A percentile compares a stretch with the other conserved stretches of the same genome.
These are phyloP conservation scores for Phanerodontia chrysosporium DNA, from an alignment of 768 basidiomycete species.

Conservation along the genomic window DNA sequence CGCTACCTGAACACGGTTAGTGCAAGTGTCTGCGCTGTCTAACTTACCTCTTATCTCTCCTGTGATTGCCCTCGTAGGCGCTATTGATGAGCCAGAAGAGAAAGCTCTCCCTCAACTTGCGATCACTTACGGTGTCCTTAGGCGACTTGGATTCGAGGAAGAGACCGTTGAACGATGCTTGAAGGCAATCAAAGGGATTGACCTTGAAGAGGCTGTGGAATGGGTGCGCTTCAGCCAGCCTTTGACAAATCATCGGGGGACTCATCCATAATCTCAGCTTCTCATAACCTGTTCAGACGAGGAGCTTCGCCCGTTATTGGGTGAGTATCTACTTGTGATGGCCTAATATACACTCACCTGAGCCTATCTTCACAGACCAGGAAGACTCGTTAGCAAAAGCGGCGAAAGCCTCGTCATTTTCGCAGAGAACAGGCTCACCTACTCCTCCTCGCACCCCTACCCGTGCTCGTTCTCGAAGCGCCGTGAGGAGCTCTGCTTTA, in stretches of 20 bases:
- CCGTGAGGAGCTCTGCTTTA: not conserved
- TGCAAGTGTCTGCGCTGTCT: not conserved
- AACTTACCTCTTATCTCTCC: no score
- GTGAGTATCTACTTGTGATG: no score
- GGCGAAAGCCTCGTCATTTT: not conserved
- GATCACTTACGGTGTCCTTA: constrained; percentile 75
- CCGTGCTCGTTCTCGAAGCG: not conserved
- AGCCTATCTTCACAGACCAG: not conserved
- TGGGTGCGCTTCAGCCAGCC: constrained; percentile 57
- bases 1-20: not conserved
- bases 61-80: constrained; percentile 15
- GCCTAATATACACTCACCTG: not conserved
- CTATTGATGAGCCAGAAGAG: constrained; percentile 59
- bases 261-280: constrained; percentile 40
- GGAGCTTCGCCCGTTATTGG: constrained; percentile 31
- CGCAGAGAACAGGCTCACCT: not conserved
- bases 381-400: not conserved
- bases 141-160: constrained; percentile 73
- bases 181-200: constrained; percentile 53
- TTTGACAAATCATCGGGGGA: not conserved
- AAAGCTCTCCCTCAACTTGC: constrained; percentile 69
- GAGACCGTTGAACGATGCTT: constrained; percentile 71
- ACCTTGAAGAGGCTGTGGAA: constrained; percentile 85
- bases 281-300: constrained; percentile 58
- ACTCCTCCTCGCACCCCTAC: not conserved